phyloP scores from a whole-genome alignment of 225 moss, liverwort and hornwort species.

The Physcomitrellopsis africana region DNA sequence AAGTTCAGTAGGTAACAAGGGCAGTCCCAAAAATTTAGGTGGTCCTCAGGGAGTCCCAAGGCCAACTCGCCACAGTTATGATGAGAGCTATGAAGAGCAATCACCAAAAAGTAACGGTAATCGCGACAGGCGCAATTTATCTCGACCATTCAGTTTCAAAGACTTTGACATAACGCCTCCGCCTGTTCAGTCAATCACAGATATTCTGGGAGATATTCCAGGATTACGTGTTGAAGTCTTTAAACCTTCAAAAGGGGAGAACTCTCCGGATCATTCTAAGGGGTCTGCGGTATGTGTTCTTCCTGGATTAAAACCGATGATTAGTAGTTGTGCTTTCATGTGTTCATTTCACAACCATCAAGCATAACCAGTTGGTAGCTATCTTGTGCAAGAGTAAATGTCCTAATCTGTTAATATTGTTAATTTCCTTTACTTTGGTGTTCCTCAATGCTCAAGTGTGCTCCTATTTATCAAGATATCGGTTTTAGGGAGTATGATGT shows the following conservation, averaged over 20 bases:
- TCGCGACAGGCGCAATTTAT: conserved; percentile 63
- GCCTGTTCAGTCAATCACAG: conserved; percentile 79
- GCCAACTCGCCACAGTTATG: conserved; percentile 12
- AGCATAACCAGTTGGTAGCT: not conserved
- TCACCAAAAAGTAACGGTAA: conserved; percentile 63
- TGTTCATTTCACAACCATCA: not conserved
- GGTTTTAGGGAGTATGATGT: not conserved
- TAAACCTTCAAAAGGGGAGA: conserved; percentile 57
- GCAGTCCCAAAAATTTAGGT: too few relatives aligned
- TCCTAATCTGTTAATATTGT: not conserved
- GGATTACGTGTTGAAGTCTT: conserved; percentile 77
- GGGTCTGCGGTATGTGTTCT: conserved; percentile 71
- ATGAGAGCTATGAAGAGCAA: conserved; percentile 69
- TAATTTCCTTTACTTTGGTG: not conserved
- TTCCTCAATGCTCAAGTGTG: not conserved
- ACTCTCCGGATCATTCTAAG: conserved; percentile 49
- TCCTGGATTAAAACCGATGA: not conserved
- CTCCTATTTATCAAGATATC: not conserved
- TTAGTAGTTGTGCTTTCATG: not conserved
- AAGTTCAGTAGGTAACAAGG: too few relatives aligned
- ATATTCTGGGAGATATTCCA: conserved; percentile 86
- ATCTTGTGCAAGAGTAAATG: not conserved
- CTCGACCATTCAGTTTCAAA: conserved; percentile 63
- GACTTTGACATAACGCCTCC: conserved; percentile 77
- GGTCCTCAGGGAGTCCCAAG: too few relatives aligned